Percentiles rank a stretch among this genome's conserved stretches.
Evolutionary conservation across 1,284 basidiomycete genomes (phyloP).

Genomic region (Sanguinoderma infundibulare): DNA sequence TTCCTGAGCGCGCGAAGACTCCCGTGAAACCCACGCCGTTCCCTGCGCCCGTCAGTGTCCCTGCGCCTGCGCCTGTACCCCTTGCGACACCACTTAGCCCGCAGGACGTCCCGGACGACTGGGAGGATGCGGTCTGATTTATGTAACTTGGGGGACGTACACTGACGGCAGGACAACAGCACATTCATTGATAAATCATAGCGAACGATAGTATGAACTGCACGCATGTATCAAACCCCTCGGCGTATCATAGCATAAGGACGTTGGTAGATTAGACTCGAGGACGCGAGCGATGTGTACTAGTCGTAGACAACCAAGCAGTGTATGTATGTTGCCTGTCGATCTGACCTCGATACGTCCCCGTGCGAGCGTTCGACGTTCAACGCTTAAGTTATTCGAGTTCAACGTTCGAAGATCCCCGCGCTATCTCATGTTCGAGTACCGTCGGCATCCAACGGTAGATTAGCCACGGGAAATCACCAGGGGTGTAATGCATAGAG

Average conservation of each 20-base stretch:
- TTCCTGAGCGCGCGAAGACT: constrained; percentile 15
- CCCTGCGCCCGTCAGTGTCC: constrained; percentile 6
- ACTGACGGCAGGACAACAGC: background rate
- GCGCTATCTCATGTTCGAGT: no score
- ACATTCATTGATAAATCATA: background rate
- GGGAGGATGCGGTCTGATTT: constrained; percentile 52
- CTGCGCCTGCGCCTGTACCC: constrained; percentile 1
- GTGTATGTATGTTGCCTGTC: no score
- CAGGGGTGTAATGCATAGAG: no score
- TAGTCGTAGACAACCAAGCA: no score
- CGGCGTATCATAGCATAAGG: background rate
- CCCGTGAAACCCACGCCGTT: constrained; percentile 15
- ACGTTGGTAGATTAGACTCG: background rate
- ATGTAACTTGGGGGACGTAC: background rate
- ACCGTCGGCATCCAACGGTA: no score
- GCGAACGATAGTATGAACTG: background rate
- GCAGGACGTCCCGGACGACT: constrained; percentile 50
- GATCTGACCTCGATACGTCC: no score
- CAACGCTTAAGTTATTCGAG: no score
- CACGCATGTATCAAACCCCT: background rate
- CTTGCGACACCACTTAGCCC: constrained; percentile 2
- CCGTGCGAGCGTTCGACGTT: no score
- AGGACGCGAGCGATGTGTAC: no score
- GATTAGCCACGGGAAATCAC: no score
- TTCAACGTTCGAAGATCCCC: no score